These are phyloP conservation scores for Solanum chmielewskii DNA, from an alignment of 257 asterid species.

Conservation along the genomic window DNA sequence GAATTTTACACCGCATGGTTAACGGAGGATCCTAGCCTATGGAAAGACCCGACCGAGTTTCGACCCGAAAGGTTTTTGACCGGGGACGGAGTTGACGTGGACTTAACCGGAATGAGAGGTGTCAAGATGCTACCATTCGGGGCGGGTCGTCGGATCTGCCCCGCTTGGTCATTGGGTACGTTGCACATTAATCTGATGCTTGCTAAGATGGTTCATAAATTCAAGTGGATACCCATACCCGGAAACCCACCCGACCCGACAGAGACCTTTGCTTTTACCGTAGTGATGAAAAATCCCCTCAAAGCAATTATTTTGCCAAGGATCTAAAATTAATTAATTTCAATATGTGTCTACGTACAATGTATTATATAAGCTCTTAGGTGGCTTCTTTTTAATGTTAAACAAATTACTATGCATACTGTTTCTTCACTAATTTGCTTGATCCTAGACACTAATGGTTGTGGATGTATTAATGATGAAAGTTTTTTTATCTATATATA, in stretches of 20 bases:
- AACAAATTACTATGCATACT: neutral
- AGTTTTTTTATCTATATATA: neutral
- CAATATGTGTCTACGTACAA: neutral
- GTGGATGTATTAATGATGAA: neutral
- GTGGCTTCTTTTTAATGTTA: neutral
- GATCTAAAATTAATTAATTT: constrained; percentile 6
- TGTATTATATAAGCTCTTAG: neutral
- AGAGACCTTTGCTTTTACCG: constrained; percentile 79
- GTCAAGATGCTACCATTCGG: constrained; percentile 94
- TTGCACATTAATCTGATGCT: constrained; percentile 58
- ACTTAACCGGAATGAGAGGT: constrained; percentile 70
- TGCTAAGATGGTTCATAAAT: constrained; percentile 76
- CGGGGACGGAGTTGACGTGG: constrained; percentile 86
- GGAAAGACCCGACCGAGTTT: constrained; percentile 65
- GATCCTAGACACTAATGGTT: neutral
- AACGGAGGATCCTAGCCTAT: constrained; percentile 63
- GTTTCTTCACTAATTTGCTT: neutral
- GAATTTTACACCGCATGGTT: constrained; percentile 91
- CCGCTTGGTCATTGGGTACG: constrained; percentile 82
- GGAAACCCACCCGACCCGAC: constrained; percentile 83
- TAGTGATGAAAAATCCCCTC: constrained; percentile 84
- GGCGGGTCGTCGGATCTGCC: constrained; percentile 90
- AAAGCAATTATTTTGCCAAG: constrained; percentile 71
- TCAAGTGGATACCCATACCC: constrained; percentile 75
- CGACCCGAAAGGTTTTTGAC: constrained; percentile 70